Evolutionary conservation across 225 moss, liverwort and hornwort species (phyloP).

Genomic region (Pseudisothecium myosuroides): DNA sequence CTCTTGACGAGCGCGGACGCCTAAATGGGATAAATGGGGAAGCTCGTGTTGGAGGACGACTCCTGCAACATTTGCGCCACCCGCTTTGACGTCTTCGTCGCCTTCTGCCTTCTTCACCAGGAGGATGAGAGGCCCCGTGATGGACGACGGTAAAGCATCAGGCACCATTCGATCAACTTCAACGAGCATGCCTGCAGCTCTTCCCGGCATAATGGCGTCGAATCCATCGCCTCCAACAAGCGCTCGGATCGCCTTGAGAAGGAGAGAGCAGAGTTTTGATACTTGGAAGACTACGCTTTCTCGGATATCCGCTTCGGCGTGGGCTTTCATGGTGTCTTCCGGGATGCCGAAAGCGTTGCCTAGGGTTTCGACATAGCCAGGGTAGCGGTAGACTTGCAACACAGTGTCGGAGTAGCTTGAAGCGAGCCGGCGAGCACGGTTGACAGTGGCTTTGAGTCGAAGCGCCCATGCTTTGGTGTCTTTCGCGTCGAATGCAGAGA

Average conservation of each 20-base stretch:
- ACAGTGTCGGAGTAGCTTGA: conserved; percentile 62
- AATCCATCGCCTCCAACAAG: conserved; percentile 69
- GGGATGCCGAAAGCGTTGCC: conserved; percentile 75
- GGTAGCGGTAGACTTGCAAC: conserved; percentile 39
- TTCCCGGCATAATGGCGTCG: conserved; percentile 72
- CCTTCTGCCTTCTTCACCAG: conserved; percentile 77
- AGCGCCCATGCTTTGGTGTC: conserved; percentile 55
- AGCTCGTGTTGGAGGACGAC: conserved; percentile 78
- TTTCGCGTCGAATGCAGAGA: conserved; percentile 12
- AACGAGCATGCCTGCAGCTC: conserved; percentile 60
- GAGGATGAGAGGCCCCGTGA: conserved; percentile 54
- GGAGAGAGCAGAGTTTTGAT: conserved; percentile 50
- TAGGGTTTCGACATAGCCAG: conserved; percentile 32
- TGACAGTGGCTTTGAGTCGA: conserved; percentile 65
- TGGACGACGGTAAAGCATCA: conserved; percentile 31
- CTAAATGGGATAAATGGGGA: conserved; percentile 78
- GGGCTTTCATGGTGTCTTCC: conserved; percentile 34
- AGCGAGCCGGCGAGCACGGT: conserved; percentile 55
- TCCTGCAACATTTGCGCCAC: conserved; percentile 53
- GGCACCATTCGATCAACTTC: conserved; percentile 70
- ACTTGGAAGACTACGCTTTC: conserved; percentile 73
- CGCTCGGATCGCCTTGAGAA: conserved; percentile 56
- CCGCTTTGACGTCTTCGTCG: conserved; percentile 71
- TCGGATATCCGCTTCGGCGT: conserved; percentile 55
- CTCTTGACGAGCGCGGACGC: conserved; percentile 72